These are phyloP conservation scores for Rhinocladiella similis DNA, from an alignment of 2,329 filamentous ascomycete species.

Conservation along the genomic window DNA sequence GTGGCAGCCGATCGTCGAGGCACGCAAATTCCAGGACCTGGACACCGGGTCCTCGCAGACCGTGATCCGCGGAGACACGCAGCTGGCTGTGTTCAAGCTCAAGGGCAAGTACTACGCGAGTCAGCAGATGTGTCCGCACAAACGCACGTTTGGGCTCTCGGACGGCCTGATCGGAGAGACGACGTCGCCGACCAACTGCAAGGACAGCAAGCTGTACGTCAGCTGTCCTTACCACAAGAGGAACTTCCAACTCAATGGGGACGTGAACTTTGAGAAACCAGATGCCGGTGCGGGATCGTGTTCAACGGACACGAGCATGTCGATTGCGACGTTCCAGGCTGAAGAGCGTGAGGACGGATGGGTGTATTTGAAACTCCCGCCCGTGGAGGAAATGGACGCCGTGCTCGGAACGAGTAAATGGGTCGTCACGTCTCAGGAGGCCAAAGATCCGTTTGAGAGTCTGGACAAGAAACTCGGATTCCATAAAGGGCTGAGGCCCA, in stretches of 20 bases:
- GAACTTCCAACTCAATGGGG: conserved; percentile 74
- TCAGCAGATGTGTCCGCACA: conserved; percentile 95
- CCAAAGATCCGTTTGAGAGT: conserved; percentile 54
- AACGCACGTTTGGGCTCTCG: conserved; percentile 83
- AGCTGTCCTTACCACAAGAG: conserved; percentile 88
- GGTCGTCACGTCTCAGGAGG: conserved; percentile 74
- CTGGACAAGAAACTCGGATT: conserved; percentile 52
- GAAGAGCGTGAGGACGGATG: conserved; percentile 74
- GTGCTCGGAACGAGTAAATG: conserved; percentile 77
- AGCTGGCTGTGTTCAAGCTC: conserved; percentile 83
- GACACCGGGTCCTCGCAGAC: conserved; percentile 74
- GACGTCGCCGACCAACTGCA: conserved; percentile 31
- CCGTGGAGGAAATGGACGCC: conserved; percentile 75
- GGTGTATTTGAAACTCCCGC: conserved; percentile 78
- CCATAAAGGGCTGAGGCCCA: conserved; percentile 55
- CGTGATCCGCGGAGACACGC: conserved; percentile 84
- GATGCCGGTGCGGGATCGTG: conserved; percentile 62
- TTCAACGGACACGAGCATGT: conserved; percentile 70
- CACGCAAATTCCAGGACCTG: conserved; percentile 66
- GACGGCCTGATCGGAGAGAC: conserved; percentile 77
- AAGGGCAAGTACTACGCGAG: conserved; percentile 78
- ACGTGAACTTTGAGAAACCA: conserved; percentile 33
- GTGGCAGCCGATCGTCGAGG: conserved; percentile 79
- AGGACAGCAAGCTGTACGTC: conserved; percentile 71
- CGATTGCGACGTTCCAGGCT: conserved; percentile 77